Conservation (phyloP, 768 basidiomycete genomes). For the Kwoniella europaea region DNA sequence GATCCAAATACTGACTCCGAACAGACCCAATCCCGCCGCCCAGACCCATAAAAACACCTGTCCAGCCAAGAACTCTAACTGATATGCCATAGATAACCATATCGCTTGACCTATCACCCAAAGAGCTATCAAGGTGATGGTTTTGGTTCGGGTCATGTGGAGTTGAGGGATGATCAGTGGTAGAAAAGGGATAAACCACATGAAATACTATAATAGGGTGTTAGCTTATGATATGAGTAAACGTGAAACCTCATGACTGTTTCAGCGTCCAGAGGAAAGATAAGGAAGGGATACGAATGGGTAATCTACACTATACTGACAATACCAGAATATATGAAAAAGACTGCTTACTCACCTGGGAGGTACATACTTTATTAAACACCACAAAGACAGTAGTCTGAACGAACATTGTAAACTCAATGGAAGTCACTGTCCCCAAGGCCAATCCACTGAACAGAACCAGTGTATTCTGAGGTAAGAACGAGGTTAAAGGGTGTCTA, state of each 20-base stretch:
- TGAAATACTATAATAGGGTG: conserved; percentile 73
- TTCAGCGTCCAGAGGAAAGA: too few relatives aligned
- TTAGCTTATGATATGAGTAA: too few relatives aligned
- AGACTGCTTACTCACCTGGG: conserved; percentile 67
- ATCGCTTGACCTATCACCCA: conserved; percentile 76
- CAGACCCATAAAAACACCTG: conserved; percentile 77
- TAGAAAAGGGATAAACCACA: conserved; percentile 91
- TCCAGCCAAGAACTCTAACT: conserved; percentile 82
- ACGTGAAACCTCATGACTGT: too few relatives aligned
- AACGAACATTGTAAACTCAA: conserved; percentile 85
- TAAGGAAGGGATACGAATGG: background rate
- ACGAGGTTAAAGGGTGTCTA: conserved; percentile 75
- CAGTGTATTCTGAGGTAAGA: conserved; percentile 79
- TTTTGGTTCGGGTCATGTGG: conserved; percentile 61
- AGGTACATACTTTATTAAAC: conserved; percentile 98
- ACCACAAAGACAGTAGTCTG: conserved; percentile 90
- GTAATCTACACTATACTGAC: background rate
- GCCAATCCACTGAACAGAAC: conserved; percentile 74
- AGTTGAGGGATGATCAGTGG: conserved; percentile 78
- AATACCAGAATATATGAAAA: conserved; percentile 1
- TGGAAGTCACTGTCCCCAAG: conserved; percentile 63
- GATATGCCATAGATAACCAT: conserved; percentile 91
- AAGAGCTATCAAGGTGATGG: conserved; percentile 61
- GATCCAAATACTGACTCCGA: conserved; percentile 79
- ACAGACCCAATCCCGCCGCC: conserved; percentile 75